Percentiles rank a stretch among this genome's conserved stretches.
These are phyloP conservation scores for Dactylorhiza incarnata DNA, from an alignment of 106 monocot species.

Conservation along the genomic window DNA sequence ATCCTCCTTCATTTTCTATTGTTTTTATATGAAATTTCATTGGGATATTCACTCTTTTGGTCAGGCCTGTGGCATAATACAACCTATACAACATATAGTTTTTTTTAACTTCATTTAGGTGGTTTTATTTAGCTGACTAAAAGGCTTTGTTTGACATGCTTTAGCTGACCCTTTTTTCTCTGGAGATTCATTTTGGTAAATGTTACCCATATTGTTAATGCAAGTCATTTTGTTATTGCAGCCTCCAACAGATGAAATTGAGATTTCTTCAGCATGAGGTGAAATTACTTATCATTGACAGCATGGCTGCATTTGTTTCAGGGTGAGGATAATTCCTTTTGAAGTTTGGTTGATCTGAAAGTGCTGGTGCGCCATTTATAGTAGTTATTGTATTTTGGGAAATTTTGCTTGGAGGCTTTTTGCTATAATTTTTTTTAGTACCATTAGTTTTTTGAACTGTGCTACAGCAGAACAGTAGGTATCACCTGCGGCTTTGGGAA, in stretches of 20 bases:
- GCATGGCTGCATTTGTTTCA: conserved; percentile 73
- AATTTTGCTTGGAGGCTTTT: background rate
- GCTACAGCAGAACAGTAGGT: background rate
- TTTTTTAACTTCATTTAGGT: background rate
- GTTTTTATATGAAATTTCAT: no score
- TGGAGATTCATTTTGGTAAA: background rate
- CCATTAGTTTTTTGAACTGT: background rate
- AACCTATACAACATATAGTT: background rate
- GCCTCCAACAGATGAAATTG: conserved; percentile 73
- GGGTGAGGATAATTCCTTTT: conserved; percentile 26
- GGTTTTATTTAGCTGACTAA: background rate
- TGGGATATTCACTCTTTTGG: no score
- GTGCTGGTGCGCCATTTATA: background rate
- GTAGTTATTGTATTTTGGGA: background rate
- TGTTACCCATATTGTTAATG: background rate
- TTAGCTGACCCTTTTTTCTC: background rate
- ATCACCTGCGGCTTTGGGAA: background rate
- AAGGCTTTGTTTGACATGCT: background rate
- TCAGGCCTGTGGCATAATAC: background rate
- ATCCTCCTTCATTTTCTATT: no score
- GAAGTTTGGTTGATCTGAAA: background rate
- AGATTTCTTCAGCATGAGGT: conserved; percentile 69
- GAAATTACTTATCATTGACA: conserved; percentile 87
- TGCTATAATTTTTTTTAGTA: background rate
- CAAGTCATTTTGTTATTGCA: conserved; percentile 23